phyloP scores from a whole-genome alignment of 345 rosid genomes.

The Jatropha curcas region DNA sequence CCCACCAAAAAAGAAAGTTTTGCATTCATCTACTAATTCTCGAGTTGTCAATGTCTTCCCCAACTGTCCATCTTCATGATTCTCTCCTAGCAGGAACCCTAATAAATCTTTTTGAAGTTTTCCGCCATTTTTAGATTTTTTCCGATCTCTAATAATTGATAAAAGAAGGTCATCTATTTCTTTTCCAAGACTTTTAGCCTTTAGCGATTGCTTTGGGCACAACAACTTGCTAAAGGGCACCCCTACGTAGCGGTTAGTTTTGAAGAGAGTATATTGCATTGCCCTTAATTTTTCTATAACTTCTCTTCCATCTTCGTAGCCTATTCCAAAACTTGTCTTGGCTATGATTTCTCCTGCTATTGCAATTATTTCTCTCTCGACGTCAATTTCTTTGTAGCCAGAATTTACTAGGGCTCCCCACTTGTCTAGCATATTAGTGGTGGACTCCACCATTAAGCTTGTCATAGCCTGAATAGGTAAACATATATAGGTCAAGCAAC shows the following conservation, averaged over 20 bases:
- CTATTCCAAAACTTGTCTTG: constrained; percentile 81
- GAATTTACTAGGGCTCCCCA: constrained; percentile 54
- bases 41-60: constrained; percentile 51
- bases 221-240: constrained; percentile 69
- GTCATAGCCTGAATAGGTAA: constrained; percentile 58
- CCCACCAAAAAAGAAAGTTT: constrained; percentile 93
- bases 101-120: constrained; percentile 56
- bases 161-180: constrained; percentile 71
- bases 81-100: constrained; percentile 51
- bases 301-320: constrained; percentile 49
- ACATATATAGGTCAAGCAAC: too few relatives aligned
- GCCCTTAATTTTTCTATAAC: constrained; percentile 67
- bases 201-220: constrained; percentile 46
- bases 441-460: constrained; percentile 79
- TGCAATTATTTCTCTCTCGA: constrained; percentile 62
- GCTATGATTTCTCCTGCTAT: constrained; percentile 88
- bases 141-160: constrained; percentile 55
- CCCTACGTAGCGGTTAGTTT: constrained; percentile 77
- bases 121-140: constrained; percentile 17
- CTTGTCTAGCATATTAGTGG: constrained; percentile 63
- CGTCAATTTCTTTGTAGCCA: constrained; percentile 57
- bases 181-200: constrained; percentile 58
- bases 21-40: constrained; percentile 87
- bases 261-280: constrained; percentile 70
- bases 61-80: constrained; percentile 26